Percentiles rank a stretch among this genome's conserved stretches.
phyloP scores from a whole-genome alignment of 208 protist genomes.

The Acanthamoeba triangularis region DNA sequence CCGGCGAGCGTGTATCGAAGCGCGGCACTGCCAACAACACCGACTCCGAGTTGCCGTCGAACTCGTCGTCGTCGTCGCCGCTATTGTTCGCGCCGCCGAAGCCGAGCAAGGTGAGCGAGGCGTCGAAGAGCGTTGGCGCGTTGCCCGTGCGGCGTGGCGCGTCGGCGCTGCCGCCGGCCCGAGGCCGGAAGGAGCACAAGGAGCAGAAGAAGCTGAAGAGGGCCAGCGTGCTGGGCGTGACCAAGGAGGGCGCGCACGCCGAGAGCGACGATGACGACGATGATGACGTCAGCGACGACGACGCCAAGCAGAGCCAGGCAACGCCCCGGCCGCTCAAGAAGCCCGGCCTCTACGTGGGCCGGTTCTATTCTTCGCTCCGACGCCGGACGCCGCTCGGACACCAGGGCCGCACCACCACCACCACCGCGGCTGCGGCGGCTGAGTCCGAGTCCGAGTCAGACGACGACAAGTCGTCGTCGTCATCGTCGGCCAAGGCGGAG shows the following conservation, averaged over 20 bases:
- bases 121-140: not conserved
- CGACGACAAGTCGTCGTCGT: not conserved
- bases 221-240: conserved; percentile 39
- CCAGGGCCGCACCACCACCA: not conserved
- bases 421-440: not conserved
- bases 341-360: conserved; percentile 6
- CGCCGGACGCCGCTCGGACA: not conserved
- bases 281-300: not conserved
- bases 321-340: not conserved
- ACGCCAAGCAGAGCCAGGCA: not conserved
- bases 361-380: conserved; percentile 24
- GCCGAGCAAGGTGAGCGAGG: not conserved
- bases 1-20: not conserved
- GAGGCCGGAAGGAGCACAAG: not conserved
- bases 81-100: not conserved
- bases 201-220: conserved; percentile 1
- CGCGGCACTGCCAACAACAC: not conserved
- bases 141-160: not conserved
- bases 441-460: not conserved
- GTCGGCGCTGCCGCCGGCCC: not conserved
- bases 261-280: not conserved
- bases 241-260: not conserved
- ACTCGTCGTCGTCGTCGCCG: not conserved
- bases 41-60: not conserved
- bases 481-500: not conserved